phyloP scores from a whole-genome alignment of 441 rosid genomes.

The Capsella rubella region DNA sequence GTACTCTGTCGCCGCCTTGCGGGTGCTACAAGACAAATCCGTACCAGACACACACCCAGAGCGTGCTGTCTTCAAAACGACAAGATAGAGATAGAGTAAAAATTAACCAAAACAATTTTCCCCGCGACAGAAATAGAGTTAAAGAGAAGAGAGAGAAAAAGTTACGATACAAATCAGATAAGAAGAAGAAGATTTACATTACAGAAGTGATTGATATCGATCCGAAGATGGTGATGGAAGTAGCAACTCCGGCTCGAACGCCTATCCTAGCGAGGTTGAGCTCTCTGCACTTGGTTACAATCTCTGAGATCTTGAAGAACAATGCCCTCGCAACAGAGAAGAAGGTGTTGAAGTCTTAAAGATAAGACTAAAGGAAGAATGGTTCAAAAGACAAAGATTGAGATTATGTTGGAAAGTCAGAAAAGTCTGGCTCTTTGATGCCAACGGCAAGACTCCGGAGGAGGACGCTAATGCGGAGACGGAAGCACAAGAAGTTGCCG shows the following conservation, averaged over 20 bases:
- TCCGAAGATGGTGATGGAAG: conserved; percentile 46
- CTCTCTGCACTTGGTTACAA: conserved; percentile 54
- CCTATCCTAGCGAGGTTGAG: conserved; percentile 39
- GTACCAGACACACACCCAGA: no score
- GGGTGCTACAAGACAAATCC: no score
- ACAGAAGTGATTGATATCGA: conserved; percentile 6
- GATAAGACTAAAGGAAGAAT: conserved; percentile 81
- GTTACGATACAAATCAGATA: not conserved
- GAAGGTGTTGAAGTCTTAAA: conserved; percentile 84
- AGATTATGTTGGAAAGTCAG: conserved; percentile 78
- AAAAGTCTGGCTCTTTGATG: conserved; percentile 70
- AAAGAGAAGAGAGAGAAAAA: conserved; percentile 13
- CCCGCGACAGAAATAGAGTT: conserved; percentile 31
- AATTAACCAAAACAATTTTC: conserved; percentile 18
- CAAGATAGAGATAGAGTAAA: no score
- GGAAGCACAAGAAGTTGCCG: conserved; percentile 38
- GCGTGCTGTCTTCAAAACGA: fast-evolving
- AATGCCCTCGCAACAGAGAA: conserved; percentile 91
- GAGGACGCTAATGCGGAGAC: conserved; percentile 51
- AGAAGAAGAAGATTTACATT: not conserved
- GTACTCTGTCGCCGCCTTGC: no score
- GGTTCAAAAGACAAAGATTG: conserved; percentile 83
- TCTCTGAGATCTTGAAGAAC: conserved; percentile 93
- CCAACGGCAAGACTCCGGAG: conserved; percentile 46
- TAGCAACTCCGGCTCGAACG: conserved; percentile 47